Percentiles rank a stretch among this genome's conserved stretches.
phyloP scores from a whole-genome alignment of 257 asterid species.

The Ehretia macrophylla region DNA sequence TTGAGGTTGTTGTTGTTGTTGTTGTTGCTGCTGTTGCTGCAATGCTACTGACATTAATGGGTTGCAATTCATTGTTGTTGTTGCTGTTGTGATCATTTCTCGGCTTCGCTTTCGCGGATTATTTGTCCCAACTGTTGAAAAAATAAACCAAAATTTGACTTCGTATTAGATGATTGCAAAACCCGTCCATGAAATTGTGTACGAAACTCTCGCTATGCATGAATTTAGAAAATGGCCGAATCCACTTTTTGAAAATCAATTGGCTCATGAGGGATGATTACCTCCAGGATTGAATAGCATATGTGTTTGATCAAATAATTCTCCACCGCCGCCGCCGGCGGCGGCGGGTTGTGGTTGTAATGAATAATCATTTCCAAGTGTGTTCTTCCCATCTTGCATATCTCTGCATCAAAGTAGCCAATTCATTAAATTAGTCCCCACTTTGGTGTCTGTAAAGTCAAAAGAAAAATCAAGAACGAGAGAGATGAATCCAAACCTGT shows the following conservation, averaged over 20 bases:
- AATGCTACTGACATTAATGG: constrained; percentile 18
- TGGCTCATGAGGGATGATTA: neutral
- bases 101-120: constrained; percentile 32
- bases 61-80: constrained; percentile 11
- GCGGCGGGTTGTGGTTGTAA: constrained; percentile 22
- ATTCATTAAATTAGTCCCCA: neutral
- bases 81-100: constrained; percentile 12
- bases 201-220: too few species aligned
- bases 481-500: constrained; percentile 26
- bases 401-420: constrained; percentile 17
- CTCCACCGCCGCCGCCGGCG: constrained; percentile 8
- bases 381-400: constrained; percentile 27
- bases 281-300: constrained; percentile 34
- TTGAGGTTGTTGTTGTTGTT: constrained; percentile 16
- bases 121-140: constrained; percentile 17
- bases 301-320: constrained; percentile 28
- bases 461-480: neutral
- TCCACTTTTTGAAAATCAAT: neutral
- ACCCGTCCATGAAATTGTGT: too few species aligned
- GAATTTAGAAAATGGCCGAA: neutral
- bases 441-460: neutral
- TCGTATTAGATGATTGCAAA: neutral
- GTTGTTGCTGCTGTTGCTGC: constrained; percentile 7
- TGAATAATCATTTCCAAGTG: constrained; percentile 19
- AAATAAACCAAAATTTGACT: neutral